Percentiles rank a stretch among this genome's conserved stretches.
These are phyloP conservation scores for Raffaelea albimanens DNA, from an alignment of 2,329 filamentous ascomycete species.

Conservation along the genomic window DNA sequence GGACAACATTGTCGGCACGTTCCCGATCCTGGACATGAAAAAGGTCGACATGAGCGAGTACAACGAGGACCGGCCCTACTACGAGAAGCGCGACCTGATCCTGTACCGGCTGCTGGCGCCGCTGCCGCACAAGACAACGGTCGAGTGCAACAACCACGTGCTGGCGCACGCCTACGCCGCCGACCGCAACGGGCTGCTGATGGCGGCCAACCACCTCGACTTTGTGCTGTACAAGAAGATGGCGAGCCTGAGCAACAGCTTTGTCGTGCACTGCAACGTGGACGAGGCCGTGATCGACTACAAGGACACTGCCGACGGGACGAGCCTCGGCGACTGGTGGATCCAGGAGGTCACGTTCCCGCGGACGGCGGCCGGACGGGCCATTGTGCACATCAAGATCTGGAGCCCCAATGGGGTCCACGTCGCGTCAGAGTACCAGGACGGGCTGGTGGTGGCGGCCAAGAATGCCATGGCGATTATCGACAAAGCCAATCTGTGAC, in stretches of 20 bases:
- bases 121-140: constrained; percentile 19
- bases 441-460: constrained; percentile 31
- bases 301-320: constrained; percentile 7
- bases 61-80: constrained; percentile 30
- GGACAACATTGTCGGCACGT: constrained; percentile 28
- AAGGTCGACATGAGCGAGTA: constrained; percentile 42
- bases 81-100: constrained; percentile 38
- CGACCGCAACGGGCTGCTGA: constrained; percentile 44
- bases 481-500: neutral
- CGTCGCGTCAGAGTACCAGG: constrained; percentile 45
- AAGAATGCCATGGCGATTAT: neutral
- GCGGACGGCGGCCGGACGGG: constrained; percentile 34
- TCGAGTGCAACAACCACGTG: constrained; percentile 33
- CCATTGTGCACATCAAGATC: constrained; percentile 37
- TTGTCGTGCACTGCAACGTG: constrained; percentile 42
- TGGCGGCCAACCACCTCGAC: constrained; percentile 39
- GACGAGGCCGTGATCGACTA: constrained; percentile 36
- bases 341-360: constrained; percentile 42
- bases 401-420: constrained; percentile 45
- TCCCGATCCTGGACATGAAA: constrained; percentile 42
- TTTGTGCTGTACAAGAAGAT: constrained; percentile 31
- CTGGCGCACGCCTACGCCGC: constrained; percentile 40
- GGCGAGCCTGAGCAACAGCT: constrained; percentile 39
- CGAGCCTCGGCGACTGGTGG: constrained; percentile 34
- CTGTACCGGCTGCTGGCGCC: constrained; percentile 38